Conservation (phyloP, 192 early-diverging fungal genomes). For the Allomyces macrogynus region DNA sequence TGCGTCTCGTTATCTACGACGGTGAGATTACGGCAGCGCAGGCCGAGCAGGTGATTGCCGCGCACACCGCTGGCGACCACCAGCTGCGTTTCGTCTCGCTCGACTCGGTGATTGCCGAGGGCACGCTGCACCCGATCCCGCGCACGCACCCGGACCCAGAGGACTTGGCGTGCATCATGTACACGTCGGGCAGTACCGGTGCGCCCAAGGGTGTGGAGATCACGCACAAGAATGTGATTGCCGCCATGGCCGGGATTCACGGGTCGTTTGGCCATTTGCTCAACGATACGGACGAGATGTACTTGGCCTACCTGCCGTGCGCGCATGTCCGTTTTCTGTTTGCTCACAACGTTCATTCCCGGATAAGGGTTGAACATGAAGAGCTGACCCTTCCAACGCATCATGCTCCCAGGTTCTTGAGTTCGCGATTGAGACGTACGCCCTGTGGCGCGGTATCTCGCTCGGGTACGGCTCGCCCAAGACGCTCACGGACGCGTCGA, state of each 20-base stretch:
- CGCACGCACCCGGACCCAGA: background rate
- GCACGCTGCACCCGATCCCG: background rate
- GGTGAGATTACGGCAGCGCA: constrained; percentile 31
- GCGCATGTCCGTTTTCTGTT: constrained; percentile 31
- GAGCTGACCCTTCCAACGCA: too few relatives aligned
- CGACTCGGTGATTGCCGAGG: background rate
- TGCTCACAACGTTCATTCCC: too few relatives aligned
- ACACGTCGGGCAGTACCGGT: constrained; percentile 15
- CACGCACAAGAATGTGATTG: constrained; percentile 60
- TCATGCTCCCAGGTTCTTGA: constrained; percentile 29
- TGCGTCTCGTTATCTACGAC: constrained; percentile 50
- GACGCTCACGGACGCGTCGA: constrained; percentile 45
- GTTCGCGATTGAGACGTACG: constrained; percentile 57
- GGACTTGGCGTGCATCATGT: background rate
- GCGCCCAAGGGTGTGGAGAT: constrained; percentile 82
- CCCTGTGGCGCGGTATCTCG: constrained; percentile 42
- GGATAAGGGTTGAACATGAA: too few relatives aligned
- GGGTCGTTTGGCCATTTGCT: background rate
- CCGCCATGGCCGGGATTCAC: constrained; percentile 44
- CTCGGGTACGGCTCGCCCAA: constrained; percentile 44
- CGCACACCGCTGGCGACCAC: constrained; percentile 7
- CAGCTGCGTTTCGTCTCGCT: constrained; percentile 5
- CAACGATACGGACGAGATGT: constrained; percentile 17
- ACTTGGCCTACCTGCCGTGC: constrained; percentile 67
- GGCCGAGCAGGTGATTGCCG: constrained; percentile 21